A percentile compares a stretch with the other conserved stretches of the same genome.
These are phyloP conservation scores for Backusella mclennaniae DNA, from an alignment of 192 early-diverging fungal genomes.

Conservation along the genomic window DNA sequence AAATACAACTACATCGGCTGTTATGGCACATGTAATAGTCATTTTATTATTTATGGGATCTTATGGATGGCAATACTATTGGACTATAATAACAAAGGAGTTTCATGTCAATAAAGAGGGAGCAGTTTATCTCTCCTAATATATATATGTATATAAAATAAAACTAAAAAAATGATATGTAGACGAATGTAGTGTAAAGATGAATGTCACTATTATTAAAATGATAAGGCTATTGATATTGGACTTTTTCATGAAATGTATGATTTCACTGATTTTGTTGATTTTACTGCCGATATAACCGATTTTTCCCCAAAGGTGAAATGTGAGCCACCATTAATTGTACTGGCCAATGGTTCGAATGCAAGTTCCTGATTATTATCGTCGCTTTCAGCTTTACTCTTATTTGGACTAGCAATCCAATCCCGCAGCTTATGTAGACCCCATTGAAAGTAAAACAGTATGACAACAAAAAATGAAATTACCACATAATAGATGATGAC, in stretches of 20 bases:
- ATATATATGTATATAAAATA: not conserved
- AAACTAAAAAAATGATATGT: not conserved
- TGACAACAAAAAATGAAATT: not conserved
- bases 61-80: not conserved
- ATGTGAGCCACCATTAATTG: not conserved
- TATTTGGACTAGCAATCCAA: not conserved
- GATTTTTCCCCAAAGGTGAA: slow-evolving; percentile 1
- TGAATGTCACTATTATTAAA: not conserved
- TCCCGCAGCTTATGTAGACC: not conserved
- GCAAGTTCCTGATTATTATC: not conserved
- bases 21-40: not conserved
- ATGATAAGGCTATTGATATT: not conserved
- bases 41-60: not conserved
- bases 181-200: not conserved
- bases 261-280: not conserved
- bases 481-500: not conserved
- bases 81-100: not conserved
- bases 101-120: not conserved
- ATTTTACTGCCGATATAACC: not conserved
- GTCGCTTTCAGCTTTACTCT: not conserved
- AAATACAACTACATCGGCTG: not conserved
- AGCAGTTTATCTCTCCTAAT: not conserved
- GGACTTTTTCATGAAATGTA: not conserved
- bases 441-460: not conserved
- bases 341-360: slow-evolving; percentile 4